Base-by-base conservation (phyloP, 768 basidiomycete genomes). In the Collybiopsis confluens region DNA sequence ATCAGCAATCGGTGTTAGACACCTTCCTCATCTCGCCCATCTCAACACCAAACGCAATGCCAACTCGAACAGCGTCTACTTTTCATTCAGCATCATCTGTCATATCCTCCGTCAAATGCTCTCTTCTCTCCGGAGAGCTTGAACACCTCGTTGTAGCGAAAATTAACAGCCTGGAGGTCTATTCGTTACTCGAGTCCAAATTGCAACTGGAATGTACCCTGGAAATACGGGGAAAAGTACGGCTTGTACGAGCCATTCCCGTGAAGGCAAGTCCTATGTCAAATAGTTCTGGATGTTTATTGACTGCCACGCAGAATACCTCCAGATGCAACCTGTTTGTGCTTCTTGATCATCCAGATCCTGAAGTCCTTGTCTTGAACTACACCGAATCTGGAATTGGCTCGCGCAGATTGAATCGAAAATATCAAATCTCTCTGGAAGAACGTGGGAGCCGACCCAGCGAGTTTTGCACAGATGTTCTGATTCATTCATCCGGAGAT, bases 21-120 rank as follows among this genome's bases (percentile, higher is more conserved):
- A n/a, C n/a, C n/a, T n/a, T n/a, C n/a, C n/a, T n/a, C n/a, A n/a
- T n/a, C n/a, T n/a, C n/a, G n/a, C n/a, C n/a, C n/a, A n/a, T n/a
- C n/a, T n/a, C n/a, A n/a, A n/a, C n/a, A n/a, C n/a, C n/a, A n/a
- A n/a, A n/a, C n/a, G n/a, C n/a, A 45, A 16, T 35, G n/a, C 50
- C 50, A 42, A 52, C 51, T 18, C 27, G 41, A 44, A 52, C 43
- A 26, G 20, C 20, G 30, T 79, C 84, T 9, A 92, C 90, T 6
- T 90, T 90, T 65, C 88, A 91, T 64, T 77, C 76, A 3, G 78
- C 89, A 2, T 87, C 90, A 1, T 86, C 90, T 1, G 85, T 91
- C 45, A 58, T 83, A 8, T 74, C 74, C 58, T 91, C 89, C 26
- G 63, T 86, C 23, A 90, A 83, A 73, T 90, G 85, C 66, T 70